These are phyloP conservation scores for Artemisia argyi DNA, from an alignment of 129 eudicot species.

Conservation along the genomic window DNA sequence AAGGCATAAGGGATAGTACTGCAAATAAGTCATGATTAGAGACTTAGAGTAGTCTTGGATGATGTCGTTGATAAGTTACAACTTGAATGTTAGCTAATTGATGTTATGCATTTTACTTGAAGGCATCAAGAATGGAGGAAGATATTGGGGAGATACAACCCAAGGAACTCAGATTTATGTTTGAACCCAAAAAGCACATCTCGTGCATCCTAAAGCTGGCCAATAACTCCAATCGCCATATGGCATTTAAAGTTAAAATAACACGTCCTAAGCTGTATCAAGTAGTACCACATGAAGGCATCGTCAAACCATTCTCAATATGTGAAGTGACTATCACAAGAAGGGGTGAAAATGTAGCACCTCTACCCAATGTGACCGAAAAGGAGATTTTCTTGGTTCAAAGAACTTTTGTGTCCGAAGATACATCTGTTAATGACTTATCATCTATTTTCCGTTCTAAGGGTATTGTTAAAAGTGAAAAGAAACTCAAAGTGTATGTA, in stretches of 20 bases:
- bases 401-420: slow-evolving; percentile 3
- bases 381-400: slow-evolving; percentile 9
- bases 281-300: not conserved
- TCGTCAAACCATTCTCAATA: slow-evolving; percentile 6
- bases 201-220: not conserved
- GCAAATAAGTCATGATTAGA: too few relatives aligned
- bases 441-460: not conserved
- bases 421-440: not conserved
- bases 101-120: too few relatives aligned
- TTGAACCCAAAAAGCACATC: slow-evolving; percentile 9
- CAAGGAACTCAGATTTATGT: slow-evolving; percentile 5
- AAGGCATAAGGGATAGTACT: too few relatives aligned
- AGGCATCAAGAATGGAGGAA: not conserved
- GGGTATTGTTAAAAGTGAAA: not conserved
- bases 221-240: slow-evolving; percentile 9
- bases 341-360: not conserved
- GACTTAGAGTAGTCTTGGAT: too few relatives aligned
- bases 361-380: not conserved
- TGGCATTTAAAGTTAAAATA: slow-evolving; percentile 16
- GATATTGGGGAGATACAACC: slow-evolving; percentile 19
- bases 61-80: too few relatives aligned
- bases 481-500: slow-evolving; percentile 6
- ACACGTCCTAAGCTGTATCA: slow-evolving; percentile 2
- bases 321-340: slow-evolving; percentile 13
- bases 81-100: too few relatives aligned